Evolutionary conservation across 2,329 filamentous ascomycete genomes (phyloP), one percentile per base, ranked within the genome.

Genomic region (Fusarium temperatum): DNA sequence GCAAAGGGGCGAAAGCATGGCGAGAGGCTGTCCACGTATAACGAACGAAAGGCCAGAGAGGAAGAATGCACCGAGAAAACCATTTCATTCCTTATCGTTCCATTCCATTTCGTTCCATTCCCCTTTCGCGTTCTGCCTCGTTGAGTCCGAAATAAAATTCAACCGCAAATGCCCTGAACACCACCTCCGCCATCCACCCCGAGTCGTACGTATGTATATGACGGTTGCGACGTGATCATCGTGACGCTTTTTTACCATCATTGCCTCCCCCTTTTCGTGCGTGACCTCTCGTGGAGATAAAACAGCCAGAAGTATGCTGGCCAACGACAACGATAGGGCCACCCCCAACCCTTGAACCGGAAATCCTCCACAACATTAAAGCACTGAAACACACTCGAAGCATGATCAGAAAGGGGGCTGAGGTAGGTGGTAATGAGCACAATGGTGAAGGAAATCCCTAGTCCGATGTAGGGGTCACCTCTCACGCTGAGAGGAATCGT

Each of bases 401-500:
- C 67, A 78, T 78, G 74, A 62, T 76, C 66, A 69, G 71, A 63
- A 67, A 71, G 68, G 71, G 53, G 70, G 66, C 68, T 70, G 70
- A 63, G 74, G 73, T 75, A 74, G 73, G 67, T 75, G 75, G 71
- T 75, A 75, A 70, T 77, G 78, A 78, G 78, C 73, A 80, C 75
- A 76, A 73, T 75, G 73, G 78, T 80, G 74, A 80, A 77, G 68
- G 65, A 78, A 75, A 75, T 78, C 76, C 77, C 69, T 75, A 77
- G 65, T 77, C 76, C 73, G 74, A 75, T 76, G 70, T 65, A 73
- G 69, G 66, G 75, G 71, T 73, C 77, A 76, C 78, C 76, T 78
- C 78, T 79, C 79, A 73, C 75, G 73, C 75, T 76, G 78, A 79
- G 78, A 80, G 80, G 73, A 74, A 60, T 77, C 76, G 58, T 78